phyloP scores from a whole-genome alignment of 176 grass and related monocot genomes.

The Zizania latifolia region DNA sequence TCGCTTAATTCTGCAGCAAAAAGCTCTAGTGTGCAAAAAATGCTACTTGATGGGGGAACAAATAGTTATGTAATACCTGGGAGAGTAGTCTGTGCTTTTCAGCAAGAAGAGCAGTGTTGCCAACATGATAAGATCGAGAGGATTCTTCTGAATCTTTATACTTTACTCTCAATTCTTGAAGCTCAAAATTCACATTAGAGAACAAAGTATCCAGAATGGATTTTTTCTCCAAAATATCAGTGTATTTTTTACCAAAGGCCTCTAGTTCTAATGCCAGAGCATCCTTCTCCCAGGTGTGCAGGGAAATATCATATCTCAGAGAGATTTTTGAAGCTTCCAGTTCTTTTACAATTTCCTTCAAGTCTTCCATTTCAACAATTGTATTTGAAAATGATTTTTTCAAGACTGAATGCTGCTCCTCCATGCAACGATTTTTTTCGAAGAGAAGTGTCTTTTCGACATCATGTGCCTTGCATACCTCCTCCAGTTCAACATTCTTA shows the following conservation, averaged over 20 bases:
- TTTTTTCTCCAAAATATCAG: constrained; percentile 22
- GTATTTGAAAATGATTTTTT: constrained; percentile 44
- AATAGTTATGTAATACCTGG: constrained; percentile 33
- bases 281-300: constrained; percentile 41
- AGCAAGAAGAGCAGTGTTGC: constrained; percentile 30
- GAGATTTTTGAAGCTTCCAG: constrained; percentile 48
- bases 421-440: constrained; percentile 24
- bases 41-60: not conserved
- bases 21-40: not conserved
- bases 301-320: constrained; percentile 34
- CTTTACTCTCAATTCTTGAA: constrained; percentile 29
- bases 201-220: constrained; percentile 33
- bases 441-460: constrained; percentile 37
- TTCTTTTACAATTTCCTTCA: constrained; percentile 38
- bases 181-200: constrained; percentile 34
- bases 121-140: constrained; percentile 10
- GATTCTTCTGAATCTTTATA: constrained; percentile 40
- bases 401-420: constrained; percentile 42
- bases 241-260: constrained; percentile 18
- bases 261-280: constrained; percentile 39
- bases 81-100: constrained; percentile 47
- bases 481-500: constrained; percentile 39
- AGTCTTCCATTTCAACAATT: constrained; percentile 30
- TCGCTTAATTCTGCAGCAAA: not conserved
- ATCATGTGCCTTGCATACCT: constrained; percentile 32